These are phyloP conservation scores for Acer yangbiense DNA, from an alignment of 345 rosid genomes.

Conservation along the genomic window DNA sequence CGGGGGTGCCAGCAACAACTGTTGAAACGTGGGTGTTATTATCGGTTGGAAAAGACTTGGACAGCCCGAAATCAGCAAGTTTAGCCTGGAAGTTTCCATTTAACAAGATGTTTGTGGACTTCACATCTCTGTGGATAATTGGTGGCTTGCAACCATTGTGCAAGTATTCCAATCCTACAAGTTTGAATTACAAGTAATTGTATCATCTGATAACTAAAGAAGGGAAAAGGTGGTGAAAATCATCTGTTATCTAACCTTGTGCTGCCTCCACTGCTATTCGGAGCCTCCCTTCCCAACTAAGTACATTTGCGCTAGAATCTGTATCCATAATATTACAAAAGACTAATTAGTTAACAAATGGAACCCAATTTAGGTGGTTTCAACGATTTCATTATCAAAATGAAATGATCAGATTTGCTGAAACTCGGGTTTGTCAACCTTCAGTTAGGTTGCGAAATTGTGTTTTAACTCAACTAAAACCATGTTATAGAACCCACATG, in stretches of 20 bases:
- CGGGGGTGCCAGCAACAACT: conserved; percentile 47
- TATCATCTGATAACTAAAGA: not conserved
- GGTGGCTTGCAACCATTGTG: conserved; percentile 36
- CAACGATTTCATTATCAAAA: too few species aligned
- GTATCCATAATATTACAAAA: not conserved
- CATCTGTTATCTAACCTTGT: conserved; percentile 28
- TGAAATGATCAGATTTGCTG: too few species aligned
- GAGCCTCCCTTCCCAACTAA: conserved; percentile 30
- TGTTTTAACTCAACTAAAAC: too few species aligned
- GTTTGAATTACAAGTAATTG: not conserved
- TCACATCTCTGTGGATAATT: conserved; percentile 45
- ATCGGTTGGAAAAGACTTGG: conserved; percentile 39
- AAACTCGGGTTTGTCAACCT: too few species aligned
- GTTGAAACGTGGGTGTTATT: conserved; percentile 38
- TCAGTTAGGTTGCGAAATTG: too few species aligned
- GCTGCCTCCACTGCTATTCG: conserved; percentile 50
- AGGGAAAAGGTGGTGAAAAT: not conserved
- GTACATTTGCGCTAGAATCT: not conserved
- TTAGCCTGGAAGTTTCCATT: conserved; percentile 49
- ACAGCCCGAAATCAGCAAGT: conserved; percentile 55
- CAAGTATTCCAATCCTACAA: conserved; percentile 40
- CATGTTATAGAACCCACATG: too few species aligned
- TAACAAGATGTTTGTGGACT: conserved; percentile 49
- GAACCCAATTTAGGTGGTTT: too few species aligned
- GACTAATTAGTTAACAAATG: too few species aligned